Evolutionary conservation across 2,329 filamentous ascomycete genomes (phyloP).

Genomic region (Ophiognomonia clavigignenti-juglandacearum): DNA sequence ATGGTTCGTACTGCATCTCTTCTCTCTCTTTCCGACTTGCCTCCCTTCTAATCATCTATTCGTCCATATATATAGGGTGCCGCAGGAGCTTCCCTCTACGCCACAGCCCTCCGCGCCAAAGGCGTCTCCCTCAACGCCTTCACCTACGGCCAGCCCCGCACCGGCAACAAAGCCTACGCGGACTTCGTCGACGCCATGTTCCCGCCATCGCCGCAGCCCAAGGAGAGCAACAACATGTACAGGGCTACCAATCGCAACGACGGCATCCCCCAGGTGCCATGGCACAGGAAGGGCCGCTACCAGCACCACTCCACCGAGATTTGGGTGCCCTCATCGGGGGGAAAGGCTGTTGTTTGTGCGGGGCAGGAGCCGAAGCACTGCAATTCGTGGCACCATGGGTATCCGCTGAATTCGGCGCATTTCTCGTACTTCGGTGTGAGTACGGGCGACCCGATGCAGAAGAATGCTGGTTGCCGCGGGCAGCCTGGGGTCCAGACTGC

Average conservation of each 20-base stretch:
- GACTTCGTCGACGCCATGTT: conserved; percentile 28
- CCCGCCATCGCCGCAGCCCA: not conserved
- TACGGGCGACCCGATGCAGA: conserved; percentile 1
- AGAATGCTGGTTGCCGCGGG: conserved; percentile 6
- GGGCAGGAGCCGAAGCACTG: conserved; percentile 8
- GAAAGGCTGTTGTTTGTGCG: not conserved
- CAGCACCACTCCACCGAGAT: conserved; percentile 46
- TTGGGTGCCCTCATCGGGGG: conserved; percentile 20
- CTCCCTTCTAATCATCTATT: not conserved
- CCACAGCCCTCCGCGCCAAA: conserved; percentile 28
- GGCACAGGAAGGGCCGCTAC: conserved; percentile 37
- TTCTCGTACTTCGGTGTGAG: conserved; percentile 8
- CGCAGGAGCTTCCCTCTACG: conserved; percentile 39
- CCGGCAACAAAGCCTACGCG: conserved; percentile 34
- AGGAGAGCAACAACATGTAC: conserved; percentile 24
- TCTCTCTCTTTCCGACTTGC: not conserved
- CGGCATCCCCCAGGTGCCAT: conserved; percentile 43
- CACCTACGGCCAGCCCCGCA: conserved; percentile 43
- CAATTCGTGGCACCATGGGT: not conserved
- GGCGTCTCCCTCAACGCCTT: conserved; percentile 34
- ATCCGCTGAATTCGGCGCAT: conserved; percentile 9
- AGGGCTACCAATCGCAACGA: conserved; percentile 46
- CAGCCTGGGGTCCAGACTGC: too few species aligned
- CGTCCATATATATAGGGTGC: conserved; percentile 30
- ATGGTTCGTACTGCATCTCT: conserved; percentile 20